Evolutionary conservation across 2,329 filamentous ascomycete genomes (phyloP), one percentile per base, ranked within the genome.

Genomic region (Pseudocercospora fuligena): DNA sequence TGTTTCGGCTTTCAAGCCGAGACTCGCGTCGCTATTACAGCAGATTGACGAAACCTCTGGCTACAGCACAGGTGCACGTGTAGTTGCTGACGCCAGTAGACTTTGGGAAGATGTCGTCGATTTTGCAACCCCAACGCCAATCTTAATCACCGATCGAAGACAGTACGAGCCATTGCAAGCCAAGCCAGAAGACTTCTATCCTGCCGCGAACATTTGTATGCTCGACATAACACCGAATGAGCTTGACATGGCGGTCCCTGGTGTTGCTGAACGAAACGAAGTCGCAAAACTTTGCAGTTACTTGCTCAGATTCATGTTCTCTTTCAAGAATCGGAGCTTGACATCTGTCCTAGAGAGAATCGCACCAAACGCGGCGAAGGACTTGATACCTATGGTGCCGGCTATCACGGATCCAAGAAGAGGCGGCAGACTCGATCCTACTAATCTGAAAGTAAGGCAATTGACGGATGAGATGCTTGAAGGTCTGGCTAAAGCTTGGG

Each of bases 91-190:
- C 51, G 61, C 51, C 49, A 12, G 36, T 31, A 57, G 60, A 49
- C 54, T 58, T 2, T 58, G 56, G 56, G 56, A 43, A 40, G 31
- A 58, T 25, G 21, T 58, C 31, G 5, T 58, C 5, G 56, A 58
- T 12, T 11, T 58, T 7, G 72, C 70, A 67, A 23, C 63, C 12
- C 23, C 57, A 2, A 64, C 73, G 2, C 69, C 69, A 9, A 60
- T 67, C 0, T 77, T 94, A 3, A 73, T 83, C 27, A 94, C 89
- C 88, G 92, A 97, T 77, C 84, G 86, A 1, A 88, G 93, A 16
- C 80, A 82, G 1, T 88, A 87, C 73, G 92, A 97, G 73, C 91
- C 92, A 0, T 81, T 97, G 16, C 78, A 81, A 25, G 85, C 87
- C 2, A 67, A 81, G 4, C 60, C 78, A 0, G 74, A 84, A 0